A percentile compares a stretch with the other conserved stretches of the same genome.
Evolutionary conservation across 768 basidiomycete genomes (phyloP).

Genomic region (Rickenella mellea): DNA sequence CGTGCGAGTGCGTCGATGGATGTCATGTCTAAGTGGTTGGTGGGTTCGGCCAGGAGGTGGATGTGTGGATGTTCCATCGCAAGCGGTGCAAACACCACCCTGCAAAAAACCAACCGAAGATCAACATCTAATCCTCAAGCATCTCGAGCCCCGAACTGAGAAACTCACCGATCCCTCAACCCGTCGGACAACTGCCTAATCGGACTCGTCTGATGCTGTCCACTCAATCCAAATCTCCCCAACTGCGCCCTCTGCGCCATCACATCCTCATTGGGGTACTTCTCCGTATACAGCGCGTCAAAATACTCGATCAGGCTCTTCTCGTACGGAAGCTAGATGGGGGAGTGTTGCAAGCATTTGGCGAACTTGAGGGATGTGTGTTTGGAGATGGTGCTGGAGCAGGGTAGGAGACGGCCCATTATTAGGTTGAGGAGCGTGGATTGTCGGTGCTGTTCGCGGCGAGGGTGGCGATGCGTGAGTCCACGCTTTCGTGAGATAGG

Average conservation of each 20-base stretch:
- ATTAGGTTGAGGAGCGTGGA: slow-evolving; percentile 88
- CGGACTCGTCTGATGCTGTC: slow-evolving; percentile 85
- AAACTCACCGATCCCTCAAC: slow-evolving; percentile 80
- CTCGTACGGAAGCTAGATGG: slow-evolving; percentile 96
- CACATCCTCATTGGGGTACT: slow-evolving; percentile 89
- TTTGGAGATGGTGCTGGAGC: slow-evolving; percentile 80
- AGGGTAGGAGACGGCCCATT: slow-evolving; percentile 70
- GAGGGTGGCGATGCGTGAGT: slow-evolving; percentile 90
- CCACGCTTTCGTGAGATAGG: slow-evolving; percentile 69
- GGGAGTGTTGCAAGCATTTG: slow-evolving; percentile 98
- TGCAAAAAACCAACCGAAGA: slow-evolving; percentile 21
- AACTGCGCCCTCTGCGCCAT: slow-evolving; percentile 89
- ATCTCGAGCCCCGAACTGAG: not conserved
- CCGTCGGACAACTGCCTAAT: slow-evolving; percentile 95
- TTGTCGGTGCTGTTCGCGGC: slow-evolving; percentile 93
- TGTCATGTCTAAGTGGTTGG: slow-evolving; percentile 96
- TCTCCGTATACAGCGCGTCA: slow-evolving; percentile 65
- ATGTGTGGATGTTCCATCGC: slow-evolving; percentile 98
- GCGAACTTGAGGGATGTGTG: slow-evolving; percentile 88
- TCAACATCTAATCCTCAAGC: not conserved
- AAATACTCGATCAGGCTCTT: slow-evolving; percentile 89
- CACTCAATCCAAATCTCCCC: slow-evolving; percentile 94
- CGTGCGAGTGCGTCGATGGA: slow-evolving; percentile 92
- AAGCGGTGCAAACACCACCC: slow-evolving; percentile 92
- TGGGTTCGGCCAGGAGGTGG: slow-evolving; percentile 86